Conservation (phyloP, 1,284 basidiomycete genomes). For the Ceratobasidium sp. region DNA sequence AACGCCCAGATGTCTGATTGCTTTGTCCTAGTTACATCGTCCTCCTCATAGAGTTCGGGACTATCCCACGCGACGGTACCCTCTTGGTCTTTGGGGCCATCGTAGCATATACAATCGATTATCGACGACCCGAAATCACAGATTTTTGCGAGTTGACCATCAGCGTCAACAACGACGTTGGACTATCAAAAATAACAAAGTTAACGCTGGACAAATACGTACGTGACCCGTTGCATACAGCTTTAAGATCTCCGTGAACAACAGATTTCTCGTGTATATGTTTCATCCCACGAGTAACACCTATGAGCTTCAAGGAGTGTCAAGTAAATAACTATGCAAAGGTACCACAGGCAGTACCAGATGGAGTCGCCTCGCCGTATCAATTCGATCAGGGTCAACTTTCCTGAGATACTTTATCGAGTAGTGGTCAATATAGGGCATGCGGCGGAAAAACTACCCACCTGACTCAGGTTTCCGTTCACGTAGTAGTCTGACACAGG, state of each 20-base stretch:
- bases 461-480: slow-evolving; percentile 1
- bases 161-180: slow-evolving; percentile 11
- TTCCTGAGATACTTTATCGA: not conserved
- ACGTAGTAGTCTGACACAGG: slow-evolving; percentile 18
- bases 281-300: not conserved
- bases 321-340: not conserved
- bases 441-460: not conserved
- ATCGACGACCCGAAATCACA: slow-evolving; percentile 24
- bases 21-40: not conserved
- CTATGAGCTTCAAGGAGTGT: not conserved
- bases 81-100: not conserved
- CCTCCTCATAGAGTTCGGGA: slow-evolving; percentile 5
- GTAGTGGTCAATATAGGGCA: too few species aligned
- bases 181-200: not conserved
- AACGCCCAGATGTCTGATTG: slow-evolving; percentile 30
- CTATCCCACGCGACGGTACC: slow-evolving; percentile 23
- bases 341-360: not conserved
- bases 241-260: slow-evolving; percentile 23
- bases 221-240: not conserved
- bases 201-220: not conserved
- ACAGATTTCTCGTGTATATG: slow-evolving; percentile 25
- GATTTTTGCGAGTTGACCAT: slow-evolving; percentile 8
- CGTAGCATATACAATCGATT: slow-evolving; percentile 12
- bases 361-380: not conserved
- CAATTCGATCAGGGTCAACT: not conserved